Conservation (phyloP, 805 yeast genomes). For the Candida arabinofermentans region DNA sequence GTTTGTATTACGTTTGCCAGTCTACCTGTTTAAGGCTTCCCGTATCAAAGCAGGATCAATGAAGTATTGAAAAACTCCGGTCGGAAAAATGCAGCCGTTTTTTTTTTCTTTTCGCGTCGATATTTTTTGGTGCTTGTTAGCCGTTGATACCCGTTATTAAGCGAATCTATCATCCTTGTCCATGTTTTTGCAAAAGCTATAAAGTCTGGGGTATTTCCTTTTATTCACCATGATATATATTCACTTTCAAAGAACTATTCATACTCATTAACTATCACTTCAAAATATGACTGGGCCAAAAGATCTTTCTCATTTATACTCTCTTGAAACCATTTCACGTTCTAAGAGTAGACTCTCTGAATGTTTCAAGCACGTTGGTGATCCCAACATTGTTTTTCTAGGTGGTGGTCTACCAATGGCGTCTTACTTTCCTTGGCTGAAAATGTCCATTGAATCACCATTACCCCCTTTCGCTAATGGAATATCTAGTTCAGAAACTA, state of each 20-base stretch:
- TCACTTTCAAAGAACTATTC: not conserved
- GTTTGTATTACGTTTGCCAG: no score
- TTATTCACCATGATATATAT: not conserved
- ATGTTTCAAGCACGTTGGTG: constrained; percentile 61
- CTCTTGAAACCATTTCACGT: constrained; percentile 1
- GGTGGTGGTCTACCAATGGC: constrained; percentile 96
- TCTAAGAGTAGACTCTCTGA: not conserved
- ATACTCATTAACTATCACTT: not conserved
- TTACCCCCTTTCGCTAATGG: constrained; percentile 77
- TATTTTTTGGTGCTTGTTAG: no score
- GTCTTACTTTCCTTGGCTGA: constrained; percentile 89
- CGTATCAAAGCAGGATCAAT: no score
- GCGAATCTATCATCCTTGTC: no score
- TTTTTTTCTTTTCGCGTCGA: not conserved
- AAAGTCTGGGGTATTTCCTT: not conserved
- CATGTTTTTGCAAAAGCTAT: no score
- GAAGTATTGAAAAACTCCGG: no score
- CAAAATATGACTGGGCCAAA: not conserved
- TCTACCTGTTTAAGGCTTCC: not conserved
- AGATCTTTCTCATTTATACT: constrained; percentile 1
- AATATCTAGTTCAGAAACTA: constrained; percentile 31
- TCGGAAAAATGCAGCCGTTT: not conserved
- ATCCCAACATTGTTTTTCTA: constrained; percentile 77
- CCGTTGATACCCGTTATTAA: no score
- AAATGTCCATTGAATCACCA: constrained; percentile 65